phyloP scores from a whole-genome alignment of 306 rosid species.

The Elaeagnus macrophylla region DNA sequence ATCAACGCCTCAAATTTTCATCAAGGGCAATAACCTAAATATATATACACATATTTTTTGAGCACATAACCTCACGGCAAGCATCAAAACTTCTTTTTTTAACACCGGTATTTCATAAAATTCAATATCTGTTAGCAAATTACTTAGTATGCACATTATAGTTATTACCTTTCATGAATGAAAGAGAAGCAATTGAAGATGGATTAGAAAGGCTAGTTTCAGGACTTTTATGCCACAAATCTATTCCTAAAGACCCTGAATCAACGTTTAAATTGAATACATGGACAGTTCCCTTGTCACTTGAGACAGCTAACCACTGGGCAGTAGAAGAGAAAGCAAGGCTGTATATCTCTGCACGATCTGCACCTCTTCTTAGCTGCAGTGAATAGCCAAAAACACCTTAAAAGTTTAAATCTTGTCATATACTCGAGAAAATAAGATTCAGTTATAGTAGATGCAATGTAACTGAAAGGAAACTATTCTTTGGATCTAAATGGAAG shows the following conservation, averaged over 20 bases:
- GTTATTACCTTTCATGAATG: conserved; percentile 56
- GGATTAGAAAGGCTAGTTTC: conserved; percentile 34
- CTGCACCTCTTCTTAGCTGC: conserved; percentile 94
- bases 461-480: too few species aligned
- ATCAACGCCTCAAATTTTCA: too few species aligned
- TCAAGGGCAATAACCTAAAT: too few species aligned
- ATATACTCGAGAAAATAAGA: too few species aligned
- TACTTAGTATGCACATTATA: background rate
- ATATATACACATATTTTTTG: too few species aligned
- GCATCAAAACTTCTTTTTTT: background rate
- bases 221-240: conserved; percentile 24
- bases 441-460: too few species aligned
- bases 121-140: background rate
- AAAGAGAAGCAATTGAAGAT: conserved; percentile 48
- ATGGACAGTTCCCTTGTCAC: conserved; percentile 97
- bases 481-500: too few species aligned
- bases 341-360: conserved; percentile 79
- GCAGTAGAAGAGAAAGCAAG: conserved; percentile 81
- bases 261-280: conserved; percentile 75
- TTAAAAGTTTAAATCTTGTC: background rate
- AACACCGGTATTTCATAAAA: background rate
- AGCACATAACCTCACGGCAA: too few species aligned
- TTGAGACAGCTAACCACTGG: conserved; percentile 96
- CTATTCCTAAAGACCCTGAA: conserved; percentile 41
- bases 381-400: conserved; percentile 1